Conservation (phyloP, 495 filamentous ascomycete species). For the Aspergillus sclerotiicarbonarius region DNA sequence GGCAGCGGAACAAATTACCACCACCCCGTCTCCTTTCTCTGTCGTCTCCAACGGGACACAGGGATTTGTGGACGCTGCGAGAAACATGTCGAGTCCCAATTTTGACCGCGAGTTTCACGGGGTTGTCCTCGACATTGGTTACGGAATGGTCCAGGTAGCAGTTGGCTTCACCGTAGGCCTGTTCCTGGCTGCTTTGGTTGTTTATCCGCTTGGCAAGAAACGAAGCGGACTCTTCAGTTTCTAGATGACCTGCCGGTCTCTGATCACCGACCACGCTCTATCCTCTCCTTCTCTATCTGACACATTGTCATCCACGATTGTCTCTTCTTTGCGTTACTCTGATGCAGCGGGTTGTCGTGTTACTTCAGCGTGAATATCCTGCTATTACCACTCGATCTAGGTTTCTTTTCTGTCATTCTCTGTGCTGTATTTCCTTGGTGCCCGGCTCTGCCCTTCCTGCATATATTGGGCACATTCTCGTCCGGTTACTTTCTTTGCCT, state of each 20-base stretch:
- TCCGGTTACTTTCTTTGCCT: not conserved
- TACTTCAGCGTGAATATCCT: conserved; percentile 11
- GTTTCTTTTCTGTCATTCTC: not conserved
- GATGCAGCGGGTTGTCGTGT: conserved; percentile 9
- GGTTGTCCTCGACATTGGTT: conserved; percentile 80
- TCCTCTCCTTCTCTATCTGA: conserved; percentile 2
- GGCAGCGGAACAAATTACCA: conserved; percentile 76
- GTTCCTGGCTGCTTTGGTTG: conserved; percentile 78
- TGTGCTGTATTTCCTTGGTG: not conserved
- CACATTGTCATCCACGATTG: not conserved
- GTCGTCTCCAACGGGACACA: conserved; percentile 50
- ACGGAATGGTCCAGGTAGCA: conserved; percentile 86
- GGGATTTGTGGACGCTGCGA: conserved; percentile 45
- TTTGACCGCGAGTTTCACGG: conserved; percentile 30
- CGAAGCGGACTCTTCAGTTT: conserved; percentile 89
- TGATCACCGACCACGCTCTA: not conserved
- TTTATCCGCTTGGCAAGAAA: conserved; percentile 91
- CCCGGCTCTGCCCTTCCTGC: not conserved
- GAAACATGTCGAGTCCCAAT: conserved; percentile 30
- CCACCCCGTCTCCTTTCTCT: conserved; percentile 44
- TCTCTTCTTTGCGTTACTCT: not conserved
- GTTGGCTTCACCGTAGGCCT: conserved; percentile 91
- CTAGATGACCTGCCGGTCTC: conserved; percentile 33
- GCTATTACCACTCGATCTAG: not conserved
- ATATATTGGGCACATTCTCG: not conserved